Evolutionary conservation across 2,329 filamentous ascomycete species (phyloP), one percentile per base, ranked within the genome.

Genomic region (Davidsoniella australis): DNA sequence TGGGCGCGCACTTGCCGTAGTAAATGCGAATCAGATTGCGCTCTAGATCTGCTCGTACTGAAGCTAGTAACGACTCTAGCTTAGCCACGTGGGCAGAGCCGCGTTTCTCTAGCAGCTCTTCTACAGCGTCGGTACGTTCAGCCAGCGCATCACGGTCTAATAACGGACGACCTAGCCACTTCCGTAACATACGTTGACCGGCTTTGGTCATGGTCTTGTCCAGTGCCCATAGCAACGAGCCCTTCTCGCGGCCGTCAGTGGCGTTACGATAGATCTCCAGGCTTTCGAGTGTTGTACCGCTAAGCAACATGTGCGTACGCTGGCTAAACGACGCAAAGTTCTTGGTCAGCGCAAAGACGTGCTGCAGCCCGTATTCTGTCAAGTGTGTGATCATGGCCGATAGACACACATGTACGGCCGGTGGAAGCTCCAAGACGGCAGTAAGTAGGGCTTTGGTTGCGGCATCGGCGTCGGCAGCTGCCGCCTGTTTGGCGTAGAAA

Each of bases 241-340:
- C 91, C 58, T 82, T 88, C 52, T 82, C 77, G 0, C 77, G 75
- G 58, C 88, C 76, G 59, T 96, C 88, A 0, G 89, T 96, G 58
- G 87, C 79, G 56, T 98, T 98, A 53, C 88, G 83, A 60, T 95
- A 98, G 2, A 98, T 86, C 61, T 98, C 91, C 10, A 98, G 72
- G 58, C 86, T 94, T 45, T 86, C 89, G 37, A 98, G 68, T 0
- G 89, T 95, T 49, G 94, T 98, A 41, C 89, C 91, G 60, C 93
- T 95, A 53, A 98, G 69, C 3, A 96, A 70, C 91, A 98, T 96
- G 60, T 96, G 88, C 12, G 89, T 88, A 37, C 88, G 73, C 6
- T 88, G 85, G 57, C 85, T 94, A 65, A 98, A 98, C 2, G 87
- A 86, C 57, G 94, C 82, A 59, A 98, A 98, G 66, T 96, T 94